These are phyloP conservation scores for Cercophora sp. DNA, from an alignment of 495 filamentous ascomycete species.

Conservation along the genomic window DNA sequence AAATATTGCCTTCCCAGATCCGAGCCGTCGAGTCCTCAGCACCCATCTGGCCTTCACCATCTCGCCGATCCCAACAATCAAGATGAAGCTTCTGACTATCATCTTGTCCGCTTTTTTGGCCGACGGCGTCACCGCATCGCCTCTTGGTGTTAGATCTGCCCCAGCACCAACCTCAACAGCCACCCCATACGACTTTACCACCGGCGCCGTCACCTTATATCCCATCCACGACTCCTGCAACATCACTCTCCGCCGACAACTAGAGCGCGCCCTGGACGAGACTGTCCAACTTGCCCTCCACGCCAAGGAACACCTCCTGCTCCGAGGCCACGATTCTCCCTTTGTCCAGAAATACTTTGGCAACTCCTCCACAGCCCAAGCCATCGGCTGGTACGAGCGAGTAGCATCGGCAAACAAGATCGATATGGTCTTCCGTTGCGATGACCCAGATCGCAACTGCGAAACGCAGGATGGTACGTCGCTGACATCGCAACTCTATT, in stretches of 20 bases:
- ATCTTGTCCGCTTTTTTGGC: too few species aligned
- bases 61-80: too few species aligned
- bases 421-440: conserved; percentile 52
- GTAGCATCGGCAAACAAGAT: conserved; percentile 46
- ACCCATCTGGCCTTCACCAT: too few species aligned
- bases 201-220: too few species aligned
- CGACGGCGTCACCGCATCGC: too few species aligned
- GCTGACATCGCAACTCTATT: not conserved
- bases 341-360: conserved; percentile 59
- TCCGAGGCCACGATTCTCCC: conserved; percentile 45
- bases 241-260: conserved; percentile 18
- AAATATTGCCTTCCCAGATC: too few species aligned
- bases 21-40: too few species aligned
- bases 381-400: conserved; percentile 50
- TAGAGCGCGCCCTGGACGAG: conserved; percentile 46
- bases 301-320: conserved; percentile 45
- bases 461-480: conserved; percentile 36
- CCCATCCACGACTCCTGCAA: conserved; percentile 5
- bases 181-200: too few species aligned
- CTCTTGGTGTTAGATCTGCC: too few species aligned
- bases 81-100: too few species aligned
- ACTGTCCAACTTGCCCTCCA: conserved; percentile 45
- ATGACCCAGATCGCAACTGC: conserved; percentile 57
- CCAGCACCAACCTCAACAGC: too few species aligned
- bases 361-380: conserved; percentile 41